phyloP scores from a whole-genome alignment of 2,329 filamentous ascomycete genomes.

The Pleoardoris graminearum region DNA sequence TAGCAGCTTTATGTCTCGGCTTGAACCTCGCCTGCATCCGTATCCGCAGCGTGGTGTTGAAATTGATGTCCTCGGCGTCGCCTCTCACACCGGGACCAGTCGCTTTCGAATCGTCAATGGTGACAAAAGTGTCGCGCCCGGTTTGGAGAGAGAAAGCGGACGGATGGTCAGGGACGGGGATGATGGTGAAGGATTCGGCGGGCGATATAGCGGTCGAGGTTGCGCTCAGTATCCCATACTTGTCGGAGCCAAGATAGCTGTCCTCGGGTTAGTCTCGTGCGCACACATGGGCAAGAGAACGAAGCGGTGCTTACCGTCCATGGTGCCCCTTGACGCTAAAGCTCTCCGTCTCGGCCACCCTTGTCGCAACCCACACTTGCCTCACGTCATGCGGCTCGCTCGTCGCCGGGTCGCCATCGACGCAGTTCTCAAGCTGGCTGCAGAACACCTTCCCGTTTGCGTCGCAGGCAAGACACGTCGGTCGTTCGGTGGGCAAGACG shows the following conservation, averaged over 20 bases:
- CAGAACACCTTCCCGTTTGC: slow-evolving; percentile 84
- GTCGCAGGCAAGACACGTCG: slow-evolving; percentile 81
- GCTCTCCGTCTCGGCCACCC: slow-evolving; percentile 77
- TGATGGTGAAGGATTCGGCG: slow-evolving; percentile 77
- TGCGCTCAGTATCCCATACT: slow-evolving; percentile 76
- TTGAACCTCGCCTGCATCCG: slow-evolving; percentile 97
- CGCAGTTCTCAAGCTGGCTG: slow-evolving; percentile 79
- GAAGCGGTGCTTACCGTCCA: slow-evolving; percentile 66
- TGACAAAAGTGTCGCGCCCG: slow-evolving; percentile 70
- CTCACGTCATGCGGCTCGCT: slow-evolving; percentile 95
- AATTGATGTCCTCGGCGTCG: slow-evolving; percentile 69
- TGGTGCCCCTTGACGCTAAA: slow-evolving; percentile 90
- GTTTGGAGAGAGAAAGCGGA: slow-evolving; percentile 78
- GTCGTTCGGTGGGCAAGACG: slow-evolving; percentile 74
- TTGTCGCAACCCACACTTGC: slow-evolving; percentile 92
- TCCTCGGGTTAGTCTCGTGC: neutral
- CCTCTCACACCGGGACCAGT: slow-evolving; percentile 68
- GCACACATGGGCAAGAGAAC: neutral
- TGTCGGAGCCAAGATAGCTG: slow-evolving; percentile 85
- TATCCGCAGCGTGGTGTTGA: slow-evolving; percentile 74
- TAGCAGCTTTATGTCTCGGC: slow-evolving; percentile 74
- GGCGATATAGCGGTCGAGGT: slow-evolving; percentile 79
- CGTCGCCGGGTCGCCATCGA: slow-evolving; percentile 78
- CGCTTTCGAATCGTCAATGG: slow-evolving; percentile 52
- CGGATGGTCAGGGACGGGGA: slow-evolving; percentile 64